Evolutionary conservation across 768 basidiomycete species (phyloP), one percentile per base, ranked within the genome.

Genomic region (Suillus placidus): DNA sequence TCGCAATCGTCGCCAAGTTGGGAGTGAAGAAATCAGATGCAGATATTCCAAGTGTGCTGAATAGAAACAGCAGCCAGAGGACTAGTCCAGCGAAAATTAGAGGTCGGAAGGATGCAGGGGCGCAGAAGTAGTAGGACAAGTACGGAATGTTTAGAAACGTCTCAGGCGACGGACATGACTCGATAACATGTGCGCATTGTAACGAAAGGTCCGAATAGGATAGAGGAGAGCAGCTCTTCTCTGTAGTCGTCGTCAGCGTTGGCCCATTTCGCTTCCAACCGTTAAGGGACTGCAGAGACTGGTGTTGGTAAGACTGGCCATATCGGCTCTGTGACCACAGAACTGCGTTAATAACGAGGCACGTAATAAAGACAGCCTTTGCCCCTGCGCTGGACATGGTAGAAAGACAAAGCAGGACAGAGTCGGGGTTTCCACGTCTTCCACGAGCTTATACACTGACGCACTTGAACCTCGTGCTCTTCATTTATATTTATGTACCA

Each of bases 21-120:
- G 96, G 96, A 61, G 93, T 95, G 83, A 99, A 99, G 80, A 98
- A 98, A 78, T 99, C 97, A 20, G 95, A 92, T 6, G 96, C 95
- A 68, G 89, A 90, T 75, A 97, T 97, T 5, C 95, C 95, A 42
- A 98, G 90, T 42, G 93, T 96, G 26, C 95, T 95, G 81, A 99
- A 99, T 62, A 99, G 88, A 81, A 98, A 97, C 34, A 88, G 69
- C 20, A 95, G 85, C 94, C 94, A 97, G 26, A 91, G 51, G 12
- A 93, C 67, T 67, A 95, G 84, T 47, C 81, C 87, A 3, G 74
- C 69, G 77, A 95, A 94, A 4, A 85, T 71, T 13, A 88, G 63
- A 0, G 91, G 88, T 9, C 91, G 86, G 3, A 86, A 40, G 18
- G 85, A 51, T 8, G 78, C 69, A 5, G 83, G 78, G 2, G 90